Base-by-base conservation (phyloP, 495 filamentous ascomycete species). In the Staphylotrichum longicolle region DNA sequence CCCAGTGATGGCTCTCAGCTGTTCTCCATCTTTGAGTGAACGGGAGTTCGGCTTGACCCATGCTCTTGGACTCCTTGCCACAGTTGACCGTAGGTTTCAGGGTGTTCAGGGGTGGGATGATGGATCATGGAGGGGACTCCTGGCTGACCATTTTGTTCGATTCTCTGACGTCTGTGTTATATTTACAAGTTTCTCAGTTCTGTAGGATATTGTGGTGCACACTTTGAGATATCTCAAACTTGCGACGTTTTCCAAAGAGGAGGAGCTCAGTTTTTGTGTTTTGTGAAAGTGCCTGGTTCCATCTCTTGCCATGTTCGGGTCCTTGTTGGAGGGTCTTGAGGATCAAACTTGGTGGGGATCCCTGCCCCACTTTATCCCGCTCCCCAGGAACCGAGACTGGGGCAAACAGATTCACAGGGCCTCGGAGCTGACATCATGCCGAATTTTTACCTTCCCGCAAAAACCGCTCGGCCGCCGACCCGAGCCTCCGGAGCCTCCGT, bases 1-100 rank as follows among this genome's bases (percentile, higher is more conserved):
- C 65, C 69, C 1, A 72, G 72, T 10, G 72, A 76, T 59, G 73
- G 72, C 8, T 72, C 72, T 7, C 74, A 82, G 63, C 54, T 75
- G 40, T 82, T 80, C 54, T 79, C 78, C 8, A 77, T 83, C 58
- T 70, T 75, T 73, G 59, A 68, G 60, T 65, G 56, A 63, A 32
- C 37, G 37, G 52, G 15, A 32, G 11, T 7, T 42, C 10, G 15
- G 52, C 39, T 5, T 42, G 15, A 32, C 5, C 49, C 52, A 41
- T 54, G 15, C 3, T 54, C 4, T 7, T 32, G 52, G 20, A 14
- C n/a, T 12, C 10, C 3, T 41, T 6, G 15, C 0, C 8, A 15
- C 7, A 27, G 11, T 48, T 20, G 8, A 3, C 7, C 33, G 12
- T 12, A 15, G 15, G 54, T 37, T 32, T 45, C 40, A 37, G 32